These are phyloP conservation scores for Fonsecaea pedrosoi DNA, from an alignment of 2,329 filamentous ascomycete species.

Conservation along the genomic window DNA sequence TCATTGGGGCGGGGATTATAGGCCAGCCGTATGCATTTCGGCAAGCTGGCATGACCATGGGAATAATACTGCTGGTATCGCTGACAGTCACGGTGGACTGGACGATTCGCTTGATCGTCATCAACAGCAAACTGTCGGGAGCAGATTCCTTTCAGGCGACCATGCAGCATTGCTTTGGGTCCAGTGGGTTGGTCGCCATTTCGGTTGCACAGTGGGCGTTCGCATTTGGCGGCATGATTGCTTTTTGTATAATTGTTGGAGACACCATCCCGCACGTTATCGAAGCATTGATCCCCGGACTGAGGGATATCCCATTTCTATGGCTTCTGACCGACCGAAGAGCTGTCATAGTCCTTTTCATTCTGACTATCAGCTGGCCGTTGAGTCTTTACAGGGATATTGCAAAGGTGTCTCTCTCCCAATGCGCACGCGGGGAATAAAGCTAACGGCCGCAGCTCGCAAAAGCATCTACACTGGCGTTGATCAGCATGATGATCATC, in stretches of 20 bases:
- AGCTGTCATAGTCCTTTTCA: conserved; percentile 86
- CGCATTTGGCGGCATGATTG: conserved; percentile 98
- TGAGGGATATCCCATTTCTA: conserved; percentile 75
- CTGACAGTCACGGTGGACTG: conserved; percentile 91
- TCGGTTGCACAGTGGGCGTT: conserved; percentile 95
- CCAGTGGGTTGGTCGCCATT: conserved; percentile 85
- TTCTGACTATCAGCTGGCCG: conserved; percentile 85
- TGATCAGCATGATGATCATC: conserved; percentile 92
- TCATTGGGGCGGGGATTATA: conserved; percentile 79
- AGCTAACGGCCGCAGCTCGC: conserved; percentile 70
- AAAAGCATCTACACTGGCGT: conserved; percentile 90
- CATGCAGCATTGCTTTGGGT: conserved; percentile 93
- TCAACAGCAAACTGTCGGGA: conserved; percentile 96
- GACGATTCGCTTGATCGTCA: conserved; percentile 96
- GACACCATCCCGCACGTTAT: conserved; percentile 95
- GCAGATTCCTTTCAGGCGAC: conserved; percentile 94
- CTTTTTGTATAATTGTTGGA: conserved; percentile 95
- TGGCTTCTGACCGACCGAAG: conserved; percentile 81
- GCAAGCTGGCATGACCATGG: conserved; percentile 85
- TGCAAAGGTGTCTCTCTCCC: conserved; percentile 72
- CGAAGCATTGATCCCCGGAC: conserved; percentile 76
- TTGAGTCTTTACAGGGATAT: conserved; percentile 95
- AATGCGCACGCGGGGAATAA: conserved; percentile 10
- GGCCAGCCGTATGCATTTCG: conserved; percentile 94
- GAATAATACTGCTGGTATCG: conserved; percentile 75